Evolutionary conservation across 805 yeast genomes (phyloP), one percentile per base, ranked within the genome.

Genomic region (Candida odintsovae): DNA sequence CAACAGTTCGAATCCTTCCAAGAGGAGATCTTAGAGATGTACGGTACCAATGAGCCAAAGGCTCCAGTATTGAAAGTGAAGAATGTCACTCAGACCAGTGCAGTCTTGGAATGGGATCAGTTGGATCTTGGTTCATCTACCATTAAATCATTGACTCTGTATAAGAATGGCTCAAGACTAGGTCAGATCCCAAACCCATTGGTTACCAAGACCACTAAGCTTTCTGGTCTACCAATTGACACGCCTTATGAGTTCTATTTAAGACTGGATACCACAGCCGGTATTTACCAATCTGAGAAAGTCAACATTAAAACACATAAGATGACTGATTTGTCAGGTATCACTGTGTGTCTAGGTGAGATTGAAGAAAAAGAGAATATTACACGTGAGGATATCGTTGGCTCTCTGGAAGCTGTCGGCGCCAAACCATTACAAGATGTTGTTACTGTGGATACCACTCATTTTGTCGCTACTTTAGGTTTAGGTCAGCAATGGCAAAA

Each of bases 261-360:
- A 57, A 78, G 82, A 54, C 71, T 94, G 61, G 84, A 82, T 47
- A 90, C 99, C 8, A 83, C 96, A 0, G 95, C 97, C 0, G 99
- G 99, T n/a, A 72, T 75, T 11, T 87, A 75, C 57, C 70, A 71
- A 59, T 86, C 96, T 11, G 83, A 89, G 40, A 67, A 67, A 19
- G 63, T 92, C 21, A 76, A 75, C 42, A 78, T 90, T 15, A 83
- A 78, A 48, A 94, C 99, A 3, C 98, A 90, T 64, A 90, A 89
- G 61, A 90, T 92, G 97, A 90, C 97, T 0, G 97, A 94, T 66
- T 73, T 94, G 56, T 76, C 88, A 2, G 99, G 99, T 49, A 89
- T 94, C 47, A 89, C 92, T 0, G 85, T 88, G 1, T 92, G 98
- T 65, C 63, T 90, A 44, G 98, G 99, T 36, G 85, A 86, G 40